Evolutionary conservation across 352 stramenopile species (phyloP), one percentile per base, ranked within the genome.

Genomic region (Globisporangium okanoganense): DNA sequence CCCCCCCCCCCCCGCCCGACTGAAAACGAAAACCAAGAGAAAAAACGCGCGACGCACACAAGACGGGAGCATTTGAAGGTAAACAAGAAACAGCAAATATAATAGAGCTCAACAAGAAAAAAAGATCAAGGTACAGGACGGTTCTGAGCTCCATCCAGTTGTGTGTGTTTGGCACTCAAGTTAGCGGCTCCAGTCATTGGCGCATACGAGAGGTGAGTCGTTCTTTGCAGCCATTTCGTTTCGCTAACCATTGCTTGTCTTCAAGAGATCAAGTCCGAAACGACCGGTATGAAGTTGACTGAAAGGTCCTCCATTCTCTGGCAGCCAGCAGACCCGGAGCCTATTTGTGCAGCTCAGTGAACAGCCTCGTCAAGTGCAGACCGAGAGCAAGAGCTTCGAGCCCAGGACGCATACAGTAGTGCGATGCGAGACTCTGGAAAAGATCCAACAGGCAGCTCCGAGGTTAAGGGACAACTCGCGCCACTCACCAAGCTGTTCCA

Each of bases 61-160:
- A n/a, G 49, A 29, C 20, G 49, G 27, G 29, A 9, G 20, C 24
- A 52, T 27, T 25, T 22, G 3, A 45, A 58, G 35, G 52, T 58
- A 49, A 48, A 60, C 36, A 52, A 60, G 54, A 48, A 48, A 43
- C 49, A 56, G 49, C 49, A 60, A 35, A 60, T 60, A 60, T 52
- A 60, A 60, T 60, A 60, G 54, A 60, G 54, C 54, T 60, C 40
- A 60, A 60, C 54, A 43, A 60, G 40, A 50, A 60, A 36, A 51
- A 40, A 43, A 43, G 29, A 6, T 33, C 18, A 45, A 45, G 40
- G 16, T 45, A 22, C 16, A 45, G 40, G 16, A 45, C 40, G 29
- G 6, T 7, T 33, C 29, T 6, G 29, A 33, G 29, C 29, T 33
- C 3, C 29, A 22, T 2, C 16, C n/a, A n/a, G 12, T 3, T 54